Evolutionary conservation across 1,284 basidiomycete species (phyloP), one percentile per base, ranked within the genome.

Genomic region (Apiotrichum gamsii): DNA sequence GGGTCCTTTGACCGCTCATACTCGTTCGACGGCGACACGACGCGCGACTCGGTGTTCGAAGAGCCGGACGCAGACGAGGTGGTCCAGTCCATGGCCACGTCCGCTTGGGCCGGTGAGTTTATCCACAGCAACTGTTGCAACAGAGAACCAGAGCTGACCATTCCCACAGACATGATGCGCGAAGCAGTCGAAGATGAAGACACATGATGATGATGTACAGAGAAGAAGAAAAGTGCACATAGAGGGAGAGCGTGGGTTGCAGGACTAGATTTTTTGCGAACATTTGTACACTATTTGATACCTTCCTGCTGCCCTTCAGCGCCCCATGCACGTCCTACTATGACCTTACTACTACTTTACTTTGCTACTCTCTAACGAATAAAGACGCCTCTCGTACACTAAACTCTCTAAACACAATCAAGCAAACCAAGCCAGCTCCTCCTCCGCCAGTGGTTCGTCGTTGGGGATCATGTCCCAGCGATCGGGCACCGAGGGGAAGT

Each of bases 401-500:
- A n/a, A n/a, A n/a, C n/a, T n/a, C n/a, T n/a, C n/a, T n/a, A n/a
- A n/a, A n/a, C n/a, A n/a, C n/a, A n/a, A n/a, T n/a, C n/a, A 28
- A 6, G 25, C 25, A 6, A 6, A 28, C 8, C 25, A 28, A 11
- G 8, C 42, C 5, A 45, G 32, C 35, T 66, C 64, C 19, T 66
- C 64, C 9, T 48, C 25, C 11, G 25, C 25, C 8, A 11, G 8
- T 28, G 25, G 25, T 18, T 39, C 45, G 23, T 39, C 45, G 16
- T 14, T 39, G 6, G 15, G 20, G 5, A 15, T 32, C 11, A 14
- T 19, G 32, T 46, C 45, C 71, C 71, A 73, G 19, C 71, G 43
- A 45, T 73, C 71, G 4, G 70, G 70, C 10, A 73, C 70, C 11
- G 67, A 59, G 16, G 68, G 67, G 70, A 94, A 90, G 69, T 94